A percentile compares a stretch with the other conserved stretches of the same genome.
phyloP scores from a whole-genome alignment of 1,139 yeast species.

The Taphrina wiesneri region DNA sequence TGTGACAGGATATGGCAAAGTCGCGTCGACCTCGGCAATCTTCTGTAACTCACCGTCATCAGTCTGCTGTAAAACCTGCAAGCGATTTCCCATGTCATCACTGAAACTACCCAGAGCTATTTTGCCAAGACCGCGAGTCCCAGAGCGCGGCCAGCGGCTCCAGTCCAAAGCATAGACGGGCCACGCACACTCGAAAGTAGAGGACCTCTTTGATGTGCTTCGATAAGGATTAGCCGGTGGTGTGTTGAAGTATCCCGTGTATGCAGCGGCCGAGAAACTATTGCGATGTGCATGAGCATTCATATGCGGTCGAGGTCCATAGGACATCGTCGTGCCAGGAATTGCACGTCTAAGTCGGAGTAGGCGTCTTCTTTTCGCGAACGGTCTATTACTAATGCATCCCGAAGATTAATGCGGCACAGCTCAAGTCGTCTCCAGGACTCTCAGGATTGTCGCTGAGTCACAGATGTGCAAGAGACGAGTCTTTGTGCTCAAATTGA shows the following conservation, averaged over 20 bases:
- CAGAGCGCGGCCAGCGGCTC: constrained; percentile 11
- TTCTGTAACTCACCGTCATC: constrained; percentile 21
- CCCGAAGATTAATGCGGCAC: not conserved
- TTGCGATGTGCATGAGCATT: constrained; percentile 29
- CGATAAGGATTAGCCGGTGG: constrained; percentile 23
- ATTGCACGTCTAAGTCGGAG: not conserved
- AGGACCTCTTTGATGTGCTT: not conserved
- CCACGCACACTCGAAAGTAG: constrained; percentile 29
- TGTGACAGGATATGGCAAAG: constrained; percentile 31
- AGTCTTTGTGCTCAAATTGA: not conserved
- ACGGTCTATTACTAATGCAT: not conserved
- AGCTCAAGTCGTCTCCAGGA: not conserved
- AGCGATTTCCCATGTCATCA: constrained; percentile 28
- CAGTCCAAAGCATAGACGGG: constrained; percentile 32
- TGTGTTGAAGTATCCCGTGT: constrained; percentile 5
- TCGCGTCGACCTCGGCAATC: constrained; percentile 28
- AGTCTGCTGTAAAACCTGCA: constrained; percentile 23
- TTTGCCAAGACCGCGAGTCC: constrained; percentile 16
- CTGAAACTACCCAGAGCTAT: constrained; percentile 31
- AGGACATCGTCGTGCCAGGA: not conserved
- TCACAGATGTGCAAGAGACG: not conserved
- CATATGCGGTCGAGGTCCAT: constrained; percentile 6
- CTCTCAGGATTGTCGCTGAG: too few relatives aligned
- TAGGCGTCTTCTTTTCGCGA: too few relatives aligned
- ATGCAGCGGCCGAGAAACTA: constrained; percentile 27